Base-by-base conservation (phyloP, 306 rosid species). In the Cucumis melo region DNA sequence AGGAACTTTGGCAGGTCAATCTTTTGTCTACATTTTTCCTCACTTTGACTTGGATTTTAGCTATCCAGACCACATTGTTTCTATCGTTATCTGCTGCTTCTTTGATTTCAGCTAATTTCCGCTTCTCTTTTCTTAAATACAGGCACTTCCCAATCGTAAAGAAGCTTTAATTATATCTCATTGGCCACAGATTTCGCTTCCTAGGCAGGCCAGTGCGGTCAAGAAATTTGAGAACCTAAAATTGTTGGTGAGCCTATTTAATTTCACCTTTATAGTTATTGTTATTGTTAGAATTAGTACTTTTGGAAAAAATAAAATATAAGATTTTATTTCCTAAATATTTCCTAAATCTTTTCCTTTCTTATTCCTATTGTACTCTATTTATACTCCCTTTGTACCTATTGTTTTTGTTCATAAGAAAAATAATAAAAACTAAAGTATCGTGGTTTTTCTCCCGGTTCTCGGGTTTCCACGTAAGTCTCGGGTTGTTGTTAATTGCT, bases 1-100 rank as follows among this genome's bases (percentile, higher is more conserved):
- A 90, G 86, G 98, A 91, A 84, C 86, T 93, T 62, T 93, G 98
- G 98, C 98, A 93, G 98, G 98, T 90, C 81, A 78, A 65, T 67
- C 34, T 13, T 29, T 44, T 57, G 41, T 24, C 51, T 41, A 24
- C 23, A 60, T 62, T 56, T 56, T 44, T 55, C 3, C 66, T 2
- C 66, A 58, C 21, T 38, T 27, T 3, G 38, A 73, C 46, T 73
- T 73, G 32, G 10, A 5, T 20, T 44, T 68, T 42, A 21, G 20
- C n/a, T 44, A 15, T 42, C 56, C 75, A 21, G 56, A 44, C 15
- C 75, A 23, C 27, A 70, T 46, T 38, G 72, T 19, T 36, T 64
- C 16, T 15, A 50, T 50, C 34, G 36, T 13, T 17, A 29, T 29
- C 50, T 29, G 62, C 63, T 53, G 32, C 62, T 73, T 50, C 55